Conservation (phyloP, 176 grass and related monocot genomes). For the Eremochloa ophiuroides region DNA sequence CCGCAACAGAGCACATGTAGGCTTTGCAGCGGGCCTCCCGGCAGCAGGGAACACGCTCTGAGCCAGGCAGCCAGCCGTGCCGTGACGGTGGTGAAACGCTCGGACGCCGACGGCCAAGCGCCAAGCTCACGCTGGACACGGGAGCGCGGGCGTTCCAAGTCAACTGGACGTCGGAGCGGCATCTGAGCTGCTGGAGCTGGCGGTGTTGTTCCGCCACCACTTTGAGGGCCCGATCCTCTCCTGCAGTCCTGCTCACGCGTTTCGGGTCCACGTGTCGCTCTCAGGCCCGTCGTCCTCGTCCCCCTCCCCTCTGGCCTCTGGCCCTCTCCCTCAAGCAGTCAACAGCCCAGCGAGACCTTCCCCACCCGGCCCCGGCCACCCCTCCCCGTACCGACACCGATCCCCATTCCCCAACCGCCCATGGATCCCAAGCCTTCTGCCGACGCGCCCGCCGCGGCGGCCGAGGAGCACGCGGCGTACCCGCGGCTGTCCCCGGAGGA, state of each 20-base stretch:
- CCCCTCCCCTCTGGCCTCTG: background rate
- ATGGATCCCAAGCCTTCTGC: slow-evolving; percentile 34
- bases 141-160: too few species aligned
- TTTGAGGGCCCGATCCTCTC: background rate
- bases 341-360: background rate
- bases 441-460: background rate
- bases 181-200: background rate
- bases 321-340: background rate
- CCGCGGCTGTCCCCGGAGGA: slow-evolving; percentile 54
- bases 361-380: background rate
- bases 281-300: background rate
- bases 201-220: background rate
- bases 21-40: too few species aligned
- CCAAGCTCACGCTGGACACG: too few species aligned
- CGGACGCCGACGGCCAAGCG: too few species aligned
- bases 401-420: slow-evolving; percentile 7
- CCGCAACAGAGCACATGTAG: too few species aligned
- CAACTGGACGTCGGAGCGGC: too few species aligned
- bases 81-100: too few species aligned
- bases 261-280: background rate
- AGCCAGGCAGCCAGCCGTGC: too few species aligned
- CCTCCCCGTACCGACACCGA: background rate
- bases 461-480: slow-evolving; percentile 27
- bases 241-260: background rate
- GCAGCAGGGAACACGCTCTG: too few species aligned